Evolutionary conservation across 1,284 basidiomycete genomes (phyloP).

Genomic region (Pholiota adiposa): DNA sequence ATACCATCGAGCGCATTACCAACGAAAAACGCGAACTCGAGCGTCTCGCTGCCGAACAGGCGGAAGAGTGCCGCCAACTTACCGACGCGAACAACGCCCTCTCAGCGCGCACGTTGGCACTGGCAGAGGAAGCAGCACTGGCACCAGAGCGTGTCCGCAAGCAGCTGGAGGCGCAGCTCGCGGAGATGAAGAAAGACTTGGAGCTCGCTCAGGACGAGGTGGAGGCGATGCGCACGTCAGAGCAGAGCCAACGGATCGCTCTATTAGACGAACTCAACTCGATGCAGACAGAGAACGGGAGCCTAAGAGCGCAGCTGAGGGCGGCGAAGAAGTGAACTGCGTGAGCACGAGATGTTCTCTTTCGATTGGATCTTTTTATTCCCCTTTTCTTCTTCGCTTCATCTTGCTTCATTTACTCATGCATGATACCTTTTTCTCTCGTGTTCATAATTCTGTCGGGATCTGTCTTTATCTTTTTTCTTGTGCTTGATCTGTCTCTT

Average conservation of each 20-base stretch:
- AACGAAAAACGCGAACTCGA: conserved; percentile 74
- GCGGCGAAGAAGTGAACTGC: conserved; percentile 50
- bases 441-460: neutral
- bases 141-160: conserved; percentile 44
- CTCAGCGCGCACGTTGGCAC: conserved; percentile 69
- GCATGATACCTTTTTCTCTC: neutral
- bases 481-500: conserved; percentile 1
- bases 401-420: conserved; percentile 7
- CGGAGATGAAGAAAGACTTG: conserved; percentile 51
- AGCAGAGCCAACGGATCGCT: conserved; percentile 72
- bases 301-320: conserved; percentile 69
- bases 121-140: conserved; percentile 76
- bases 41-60: conserved; percentile 69
- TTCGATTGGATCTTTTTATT: neutral
- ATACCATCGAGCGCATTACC: conserved; percentile 59
- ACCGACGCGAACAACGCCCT: conserved; percentile 78
- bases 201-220: conserved; percentile 53
- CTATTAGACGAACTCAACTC: conserved; percentile 80
- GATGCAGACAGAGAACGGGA: conserved; percentile 77
- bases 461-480: neutral
- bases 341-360: conserved; percentile 6
- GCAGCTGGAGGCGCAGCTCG: conserved; percentile 39
- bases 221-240: conserved; percentile 62
- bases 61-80: conserved; percentile 71
- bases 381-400: neutral